Base-by-base conservation (phyloP, 148 eudicot genomes). In the Tetragonia tetragonoides region DNA sequence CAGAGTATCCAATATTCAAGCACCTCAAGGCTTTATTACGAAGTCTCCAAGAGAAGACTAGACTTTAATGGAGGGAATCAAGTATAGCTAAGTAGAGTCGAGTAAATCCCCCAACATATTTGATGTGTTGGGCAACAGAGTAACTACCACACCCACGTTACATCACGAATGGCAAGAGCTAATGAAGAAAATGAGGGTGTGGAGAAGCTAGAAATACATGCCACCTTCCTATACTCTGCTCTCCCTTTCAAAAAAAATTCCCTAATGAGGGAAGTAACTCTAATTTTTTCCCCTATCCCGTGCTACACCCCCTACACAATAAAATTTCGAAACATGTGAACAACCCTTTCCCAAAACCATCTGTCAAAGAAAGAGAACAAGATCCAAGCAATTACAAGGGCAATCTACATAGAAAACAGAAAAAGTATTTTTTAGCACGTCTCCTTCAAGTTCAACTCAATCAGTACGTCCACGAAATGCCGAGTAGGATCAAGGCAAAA, bases 381-480 rank as follows among this genome's bases (percentile, higher is more conserved):
- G 23, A 59, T 59, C 62, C 62, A 59, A 59, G 21, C 21, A 17
- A 59, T 21, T 17, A 59, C 59, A 10, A 17, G 59, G 11, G 59
- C 15, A 12, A 54, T 54, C 59, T 17, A 15, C 59, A 54, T n/a
- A n/a, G n/a, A n/a, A n/a, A 10, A 10, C 15, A 54, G 15, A 54
- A 10, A 0, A 54, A 3, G 15, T 14, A 7, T 49, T 49, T 12
- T 49, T 49, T 7, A 49, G 8, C 12, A 49, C 12, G 53, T 49
- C 12, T 49, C 39, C 12, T 68, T 21, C 34, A 23, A 49, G 60
- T 54, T 34, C 60, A 28, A 6, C 28, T 34, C 64, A 73, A 40
- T 53, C 40, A 37, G 72, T n/a, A 53, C 16, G 59, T 68, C 64
- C 66, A 68, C 9, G 7, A 54, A 17, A 68, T 51, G 80, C 57